phyloP scores from a whole-genome alignment of 1,284 basidiomycete species.

The Afroboletus lepidellus region DNA sequence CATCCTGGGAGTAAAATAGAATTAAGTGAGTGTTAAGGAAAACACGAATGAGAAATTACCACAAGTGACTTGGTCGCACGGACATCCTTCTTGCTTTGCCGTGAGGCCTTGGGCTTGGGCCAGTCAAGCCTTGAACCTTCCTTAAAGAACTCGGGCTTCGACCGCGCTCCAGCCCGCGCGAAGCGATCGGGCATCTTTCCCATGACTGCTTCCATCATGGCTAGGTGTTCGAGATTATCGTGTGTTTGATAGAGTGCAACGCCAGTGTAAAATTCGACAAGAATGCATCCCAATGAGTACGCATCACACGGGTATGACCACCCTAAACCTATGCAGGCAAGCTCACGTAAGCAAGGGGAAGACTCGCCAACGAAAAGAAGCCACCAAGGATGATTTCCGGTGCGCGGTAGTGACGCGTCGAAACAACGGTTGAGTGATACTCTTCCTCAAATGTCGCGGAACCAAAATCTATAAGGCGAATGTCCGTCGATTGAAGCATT shows the following conservation, averaged over 20 bases:
- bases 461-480: conserved; percentile 98
- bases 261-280: conserved; percentile 98
- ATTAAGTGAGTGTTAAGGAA: conserved; percentile 12
- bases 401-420: conserved; percentile 96
- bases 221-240: conserved; percentile 97
- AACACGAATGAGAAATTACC: conserved; percentile 43
- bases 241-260: conserved; percentile 98
- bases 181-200: conserved; percentile 93
- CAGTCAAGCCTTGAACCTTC: conserved; percentile 83
- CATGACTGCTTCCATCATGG: conserved; percentile 99
- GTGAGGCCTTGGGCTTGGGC: conserved; percentile 84
- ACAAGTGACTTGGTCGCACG: conserved; percentile 78
- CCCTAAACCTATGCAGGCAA: conserved; percentile 68
- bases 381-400: conserved; percentile 97
- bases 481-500: conserved; percentile 86
- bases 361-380: conserved; percentile 26
- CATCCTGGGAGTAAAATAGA: conserved; percentile 54
- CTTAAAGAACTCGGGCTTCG: conserved; percentile 93
- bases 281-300: conserved; percentile 97
- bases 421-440: conserved; percentile 98
- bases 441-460: conserved; percentile 98
- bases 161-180: conserved; percentile 64
- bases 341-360: conserved; percentile 12
- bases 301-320: conserved; percentile 99
- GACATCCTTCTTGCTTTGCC: conserved; percentile 94